These are phyloP conservation scores for Urostyla sp. DNA, from an alignment of 73 alveolate genomes.

Conservation along the genomic window DNA sequence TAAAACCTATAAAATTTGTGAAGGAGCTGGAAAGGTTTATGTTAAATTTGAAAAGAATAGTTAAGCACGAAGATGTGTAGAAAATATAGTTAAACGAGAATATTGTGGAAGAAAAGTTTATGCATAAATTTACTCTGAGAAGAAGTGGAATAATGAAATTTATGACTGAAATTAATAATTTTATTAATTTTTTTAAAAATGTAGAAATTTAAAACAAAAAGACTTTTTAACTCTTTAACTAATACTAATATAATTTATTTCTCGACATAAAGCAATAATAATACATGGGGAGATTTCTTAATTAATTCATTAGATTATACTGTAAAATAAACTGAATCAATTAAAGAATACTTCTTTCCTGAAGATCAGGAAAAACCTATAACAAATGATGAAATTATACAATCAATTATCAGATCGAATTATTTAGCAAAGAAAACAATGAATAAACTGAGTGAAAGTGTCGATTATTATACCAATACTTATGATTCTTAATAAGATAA, in stretches of 20 bases:
- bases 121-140: slow-evolving; percentile 21
- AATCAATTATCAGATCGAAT: slow-evolving; percentile 12
- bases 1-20: slow-evolving; percentile 12
- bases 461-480: slow-evolving; percentile 29
- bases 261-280: background rate
- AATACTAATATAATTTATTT: background rate
- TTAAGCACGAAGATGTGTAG: slow-evolving; percentile 15
- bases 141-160: slow-evolving; percentile 8
- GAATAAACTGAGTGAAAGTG: background rate
- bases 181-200: background rate
- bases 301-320: background rate
- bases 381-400: slow-evolving; percentile 21
- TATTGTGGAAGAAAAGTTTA: slow-evolving; percentile 32
- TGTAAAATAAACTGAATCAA: background rate
- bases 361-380: background rate
- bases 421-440: slow-evolving; percentile 28
- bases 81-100: background rate
- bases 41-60: slow-evolving; percentile 29
- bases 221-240: background rate
- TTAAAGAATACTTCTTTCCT: slow-evolving; percentile 4
- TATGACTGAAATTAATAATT: slow-evolving; percentile 3
- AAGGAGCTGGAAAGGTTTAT: slow-evolving; percentile 48
- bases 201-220: background rate
- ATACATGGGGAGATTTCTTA: background rate
- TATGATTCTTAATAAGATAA: background rate